Base-by-base conservation (phyloP, 202 grass and related monocot genomes). In the Schoenoplectus tabernaemontani region DNA sequence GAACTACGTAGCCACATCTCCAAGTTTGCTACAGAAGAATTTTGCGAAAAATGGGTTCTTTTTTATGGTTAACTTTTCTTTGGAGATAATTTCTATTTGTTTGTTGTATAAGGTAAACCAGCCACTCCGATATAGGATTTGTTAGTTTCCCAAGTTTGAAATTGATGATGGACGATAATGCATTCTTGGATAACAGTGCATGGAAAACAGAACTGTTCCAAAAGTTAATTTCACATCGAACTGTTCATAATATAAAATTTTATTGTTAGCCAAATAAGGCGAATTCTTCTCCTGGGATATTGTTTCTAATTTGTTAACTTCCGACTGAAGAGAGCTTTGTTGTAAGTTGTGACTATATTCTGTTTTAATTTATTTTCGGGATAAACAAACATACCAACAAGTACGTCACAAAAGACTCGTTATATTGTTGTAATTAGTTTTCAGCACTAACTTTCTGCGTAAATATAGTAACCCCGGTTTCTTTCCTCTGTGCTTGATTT, bases 91-190 rank as follows among this genome's bases (percentile, higher is more conserved):
- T 6, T 73, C 23, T 53, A 73, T 68, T 23, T 68, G 38, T 68
- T n/a, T n/a, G n/a, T 43, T 42, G 64, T 22, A 68, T 33, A 73
- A n/a, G 44, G 22, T 51, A n/a, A 73, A 9, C 24, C 6, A 19
- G 13, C 47, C 26, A 54, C 19, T 34, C 24, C 47, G 9, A n/a
- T 56, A n/a, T 75, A 28, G 26, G 28, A 34, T 75, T 75, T 17
- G 47, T 75, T 33, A 54, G 47, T 36, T 73, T 37, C 22, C 6
- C 16, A 54, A 54, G 70, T 75, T 75, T 36, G 28, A 36, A 56
- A 75, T 10, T n/a, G n/a, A n/a, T 75, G 70, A 53, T 75, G 70
- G 70, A 54, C 48, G 16, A 9, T 16, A 54, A 54, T 75, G 70
- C 26, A 53, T 75, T 75, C 20, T 17, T 75, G 6, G 16, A 56